phyloP scores from a whole-genome alignment of 2,329 filamentous ascomycete genomes.

The Trichophyton equinum region DNA sequence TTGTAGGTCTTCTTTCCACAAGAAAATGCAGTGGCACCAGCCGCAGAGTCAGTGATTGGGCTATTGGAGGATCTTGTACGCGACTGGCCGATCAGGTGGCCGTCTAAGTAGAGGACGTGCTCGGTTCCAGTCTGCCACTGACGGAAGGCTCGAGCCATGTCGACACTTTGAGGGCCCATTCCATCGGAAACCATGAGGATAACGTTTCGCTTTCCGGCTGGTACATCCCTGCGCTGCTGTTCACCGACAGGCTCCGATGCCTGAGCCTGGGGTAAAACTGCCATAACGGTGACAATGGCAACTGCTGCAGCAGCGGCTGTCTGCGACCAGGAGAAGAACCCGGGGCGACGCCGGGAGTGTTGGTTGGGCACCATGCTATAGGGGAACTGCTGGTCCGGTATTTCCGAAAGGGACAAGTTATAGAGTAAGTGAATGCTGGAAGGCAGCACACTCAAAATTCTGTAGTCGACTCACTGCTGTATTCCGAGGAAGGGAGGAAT shows the following conservation, averaged over 20 bases:
- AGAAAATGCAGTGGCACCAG: constrained; percentile 89
- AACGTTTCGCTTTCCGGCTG: constrained; percentile 68
- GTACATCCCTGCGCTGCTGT: constrained; percentile 26
- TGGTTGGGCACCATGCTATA: background rate
- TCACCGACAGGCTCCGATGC: constrained; percentile 41
- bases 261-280: constrained; percentile 30
- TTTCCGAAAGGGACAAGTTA: background rate
- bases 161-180: constrained; percentile 89
- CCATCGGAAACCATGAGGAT: constrained; percentile 99
- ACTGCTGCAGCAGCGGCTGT: constrained; percentile 70
- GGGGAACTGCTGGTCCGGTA: background rate
- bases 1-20: constrained; percentile 94
- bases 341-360: constrained; percentile 56
- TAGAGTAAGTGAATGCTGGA: too few relatives aligned
- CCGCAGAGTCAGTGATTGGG: constrained; percentile 86
- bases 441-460: background rate
- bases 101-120: constrained; percentile 67
- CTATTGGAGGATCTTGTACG: constrained; percentile 73
- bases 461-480: too few relatives aligned
- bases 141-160: constrained; percentile 72
- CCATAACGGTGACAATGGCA: constrained; percentile 56
- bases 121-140: constrained; percentile 64
- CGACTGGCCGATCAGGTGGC: constrained; percentile 80
- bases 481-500: too few relatives aligned
- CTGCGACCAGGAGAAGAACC: constrained; percentile 71